Evolutionary conservation across 106 monocot genomes (phyloP), one percentile per base, ranked within the genome.

Genomic region (Amphibolis antarctica): DNA sequence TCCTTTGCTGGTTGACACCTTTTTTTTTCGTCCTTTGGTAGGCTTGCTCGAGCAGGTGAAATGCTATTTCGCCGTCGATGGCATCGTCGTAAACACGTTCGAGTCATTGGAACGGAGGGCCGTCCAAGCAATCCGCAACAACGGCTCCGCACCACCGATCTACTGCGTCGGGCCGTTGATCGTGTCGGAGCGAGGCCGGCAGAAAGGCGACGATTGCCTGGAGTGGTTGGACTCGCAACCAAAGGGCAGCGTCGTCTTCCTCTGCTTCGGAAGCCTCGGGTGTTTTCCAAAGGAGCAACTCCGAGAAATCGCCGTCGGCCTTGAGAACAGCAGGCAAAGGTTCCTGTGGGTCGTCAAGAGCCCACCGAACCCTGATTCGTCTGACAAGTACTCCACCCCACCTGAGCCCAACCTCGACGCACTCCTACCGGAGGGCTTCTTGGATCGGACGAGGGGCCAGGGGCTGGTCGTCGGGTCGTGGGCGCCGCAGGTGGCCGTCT

Each of bases 181-280:
- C 44, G 36, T 71, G 26, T 19, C 70, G 5, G 66, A 60, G 1
- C 50, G 19, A 11, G n/a, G n/a, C n/a, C n/a, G n/a, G 14, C 70
- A 10, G 9, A 26, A 29, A 12, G 51, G 20, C 0, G 68, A 28
- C 25, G 65, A 74, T 29, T 77, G 79, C 58, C 60, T 89, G 4
- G 11, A 10, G 48, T 89, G 88, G 88, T 72, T 89, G 31, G 75
- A 85, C 66, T 44, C 49, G 5, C 88, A 80, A 55, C 88, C 84
- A 1, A 55, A 63, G 1, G 63, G 30, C 10, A 88, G 88, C 64
- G 88, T 88, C 10, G 78, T 88, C 26, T 88, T 88, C 74, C 68
- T 88, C 60, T 77, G 79, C 64, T 88, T 88, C 71, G 88, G 84
- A 36, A 84, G 88, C 76, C 20, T 81, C 44, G 85, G 79, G 5